Evolutionary conservation across 306 rosid species (phyloP).

Genomic region (Pueraria montana): DNA sequence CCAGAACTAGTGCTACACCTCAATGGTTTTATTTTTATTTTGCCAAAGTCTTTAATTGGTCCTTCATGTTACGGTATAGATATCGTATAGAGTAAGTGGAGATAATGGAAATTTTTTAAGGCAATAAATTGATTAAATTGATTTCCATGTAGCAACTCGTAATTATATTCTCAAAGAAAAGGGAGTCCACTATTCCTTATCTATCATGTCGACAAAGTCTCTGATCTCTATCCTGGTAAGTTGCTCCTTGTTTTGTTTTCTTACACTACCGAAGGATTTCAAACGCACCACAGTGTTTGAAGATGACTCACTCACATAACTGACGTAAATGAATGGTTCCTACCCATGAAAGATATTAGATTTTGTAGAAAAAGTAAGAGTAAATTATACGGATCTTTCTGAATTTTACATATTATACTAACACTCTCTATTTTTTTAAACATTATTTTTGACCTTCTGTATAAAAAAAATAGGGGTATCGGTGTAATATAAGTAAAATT

Average conservation of each 20-base stretch:
- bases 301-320: background rate
- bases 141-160: too few relatives aligned
- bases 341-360: background rate
- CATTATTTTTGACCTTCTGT: too few relatives aligned
- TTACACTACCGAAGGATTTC: background rate
- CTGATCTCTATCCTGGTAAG: background rate
- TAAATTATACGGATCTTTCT: too few relatives aligned
- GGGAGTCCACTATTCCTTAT: background rate
- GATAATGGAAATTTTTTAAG: background rate
- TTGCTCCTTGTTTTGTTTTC: slow-evolving; percentile 5
- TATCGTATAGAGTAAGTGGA: background rate
- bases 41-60: background rate
- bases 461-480: too few relatives aligned
- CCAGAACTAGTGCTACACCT: background rate
- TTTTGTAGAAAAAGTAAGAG: too few relatives aligned
- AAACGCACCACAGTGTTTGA: background rate
- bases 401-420: too few relatives aligned
- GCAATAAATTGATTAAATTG: background rate
- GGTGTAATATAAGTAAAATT: too few relatives aligned
- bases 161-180: slow-evolving; percentile 1
- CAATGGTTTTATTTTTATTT: background rate
- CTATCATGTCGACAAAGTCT: background rate
- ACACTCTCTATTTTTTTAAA: too few relatives aligned
- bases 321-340: background rate
- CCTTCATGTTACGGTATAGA: background rate